phyloP scores from a whole-genome alignment of 345 rosid species.

The Microcos paniculata region DNA sequence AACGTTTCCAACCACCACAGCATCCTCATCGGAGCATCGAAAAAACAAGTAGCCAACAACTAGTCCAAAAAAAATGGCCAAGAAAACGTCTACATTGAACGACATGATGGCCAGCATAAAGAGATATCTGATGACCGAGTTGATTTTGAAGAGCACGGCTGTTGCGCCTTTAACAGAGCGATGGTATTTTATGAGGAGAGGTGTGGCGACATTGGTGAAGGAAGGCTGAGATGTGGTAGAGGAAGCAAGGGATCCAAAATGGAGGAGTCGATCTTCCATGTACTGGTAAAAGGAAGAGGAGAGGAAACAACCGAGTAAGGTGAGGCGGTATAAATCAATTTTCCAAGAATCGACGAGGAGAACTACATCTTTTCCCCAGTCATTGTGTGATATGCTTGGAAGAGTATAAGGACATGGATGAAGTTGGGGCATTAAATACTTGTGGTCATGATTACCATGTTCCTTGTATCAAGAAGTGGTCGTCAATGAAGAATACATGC shows the following conservation, averaged over 20 bases:
- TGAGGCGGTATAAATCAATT: conserved; percentile 64
- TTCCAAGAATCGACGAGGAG: conserved; percentile 68
- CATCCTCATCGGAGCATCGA: conserved; percentile 42
- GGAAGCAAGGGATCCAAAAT: conserved; percentile 35
- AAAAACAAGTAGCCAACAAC: conserved; percentile 57
- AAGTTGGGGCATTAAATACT: conserved; percentile 46
- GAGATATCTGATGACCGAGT: conserved; percentile 69
- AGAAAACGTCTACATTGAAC: conserved; percentile 80
- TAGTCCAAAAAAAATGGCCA: conserved; percentile 67
- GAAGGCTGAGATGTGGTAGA: conserved; percentile 9
- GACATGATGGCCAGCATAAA: conserved; percentile 87
- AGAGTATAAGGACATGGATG: conserved; percentile 63
- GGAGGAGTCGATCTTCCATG: conserved; percentile 58
- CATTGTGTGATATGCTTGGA: too few species aligned
- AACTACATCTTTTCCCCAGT: conserved; percentile 71
- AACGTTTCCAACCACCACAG: conserved; percentile 31
- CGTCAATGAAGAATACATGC: conserved; percentile 78
- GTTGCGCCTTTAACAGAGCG: conserved; percentile 35
- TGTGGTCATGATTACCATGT: conserved; percentile 83
- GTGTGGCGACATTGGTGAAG: conserved; percentile 25
- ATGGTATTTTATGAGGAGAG: conserved; percentile 32
- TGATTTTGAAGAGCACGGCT: conserved; percentile 54
- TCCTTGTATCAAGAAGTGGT: conserved; percentile 77
- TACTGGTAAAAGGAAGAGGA: conserved; percentile 63
- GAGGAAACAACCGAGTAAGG: conserved; percentile 65